Evolutionary conservation across 2,329 filamentous ascomycete genomes (phyloP).

Genomic region (Amesomyces nigricolor): DNA sequence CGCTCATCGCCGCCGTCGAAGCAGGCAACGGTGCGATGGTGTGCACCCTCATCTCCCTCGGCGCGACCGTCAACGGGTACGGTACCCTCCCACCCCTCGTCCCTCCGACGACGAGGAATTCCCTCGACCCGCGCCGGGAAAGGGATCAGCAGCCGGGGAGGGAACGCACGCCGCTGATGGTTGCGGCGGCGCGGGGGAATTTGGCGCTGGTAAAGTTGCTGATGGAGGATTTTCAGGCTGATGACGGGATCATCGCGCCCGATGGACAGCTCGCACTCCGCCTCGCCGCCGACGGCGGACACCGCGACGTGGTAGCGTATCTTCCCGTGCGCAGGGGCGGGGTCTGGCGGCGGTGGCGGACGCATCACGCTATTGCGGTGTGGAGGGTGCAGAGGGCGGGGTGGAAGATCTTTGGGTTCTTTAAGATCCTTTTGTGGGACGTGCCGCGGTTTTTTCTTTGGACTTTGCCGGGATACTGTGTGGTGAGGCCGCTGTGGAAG

Average conservation of each 20-base stretch:
- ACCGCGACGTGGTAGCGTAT: slow-evolving; percentile 40
- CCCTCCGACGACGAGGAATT: too few species aligned
- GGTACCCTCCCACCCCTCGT: slow-evolving; percentile 15
- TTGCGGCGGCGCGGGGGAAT: slow-evolving; percentile 38
- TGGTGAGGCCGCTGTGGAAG: slow-evolving; percentile 15
- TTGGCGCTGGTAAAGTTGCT: slow-evolving; percentile 39
- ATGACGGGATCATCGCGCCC: slow-evolving; percentile 40
- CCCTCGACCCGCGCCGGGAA: too few species aligned
- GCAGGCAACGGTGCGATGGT: slow-evolving; percentile 30
- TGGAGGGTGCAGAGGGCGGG: slow-evolving; percentile 24
- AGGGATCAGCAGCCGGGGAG: slow-evolving; percentile 23
- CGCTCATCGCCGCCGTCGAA: slow-evolving; percentile 35
- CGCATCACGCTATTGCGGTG: slow-evolving; percentile 31
- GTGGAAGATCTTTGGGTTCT: slow-evolving; percentile 25
- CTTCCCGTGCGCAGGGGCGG: slow-evolving; percentile 38
- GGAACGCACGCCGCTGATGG: slow-evolving; percentile 40
- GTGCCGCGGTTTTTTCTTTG: slow-evolving; percentile 31
- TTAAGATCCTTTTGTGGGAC: slow-evolving; percentile 28
- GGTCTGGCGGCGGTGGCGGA: slow-evolving; percentile 34
- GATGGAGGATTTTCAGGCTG: slow-evolving; percentile 36
- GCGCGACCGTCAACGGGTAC: slow-evolving; percentile 32
- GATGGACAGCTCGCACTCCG: slow-evolving; percentile 43
- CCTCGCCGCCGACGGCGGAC: slow-evolving; percentile 37
- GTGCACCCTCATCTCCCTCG: slow-evolving; percentile 32
- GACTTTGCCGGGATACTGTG: slow-evolving; percentile 24